Conservation (phyloP, 331 rosid genomes). For the Phaseolus coccineus region DNA sequence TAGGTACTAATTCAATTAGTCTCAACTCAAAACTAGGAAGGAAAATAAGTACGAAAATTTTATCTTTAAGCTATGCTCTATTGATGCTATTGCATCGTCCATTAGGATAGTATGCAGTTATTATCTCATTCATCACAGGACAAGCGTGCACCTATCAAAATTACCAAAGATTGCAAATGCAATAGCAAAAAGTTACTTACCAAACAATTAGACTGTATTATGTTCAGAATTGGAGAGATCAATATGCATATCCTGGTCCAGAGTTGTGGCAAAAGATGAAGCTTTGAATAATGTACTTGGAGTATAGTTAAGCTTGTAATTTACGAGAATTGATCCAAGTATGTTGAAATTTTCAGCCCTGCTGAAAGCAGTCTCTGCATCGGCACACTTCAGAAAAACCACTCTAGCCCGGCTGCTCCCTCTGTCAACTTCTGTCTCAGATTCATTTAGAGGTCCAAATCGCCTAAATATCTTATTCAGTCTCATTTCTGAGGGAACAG, state of each 20-base stretch:
- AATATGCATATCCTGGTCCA: slow-evolving; percentile 38
- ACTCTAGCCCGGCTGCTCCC: slow-evolving; percentile 44
- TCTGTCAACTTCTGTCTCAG: slow-evolving; percentile 48
- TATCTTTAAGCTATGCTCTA: slow-evolving; percentile 5
- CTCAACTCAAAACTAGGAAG: slow-evolving; percentile 20
- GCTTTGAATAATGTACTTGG: slow-evolving; percentile 45
- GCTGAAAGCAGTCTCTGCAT: slow-evolving; percentile 45
- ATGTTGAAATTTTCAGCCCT: slow-evolving; percentile 46
- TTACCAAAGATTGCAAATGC: slow-evolving; percentile 11
- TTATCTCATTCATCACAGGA: slow-evolving; percentile 7
- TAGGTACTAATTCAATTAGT: slow-evolving; percentile 34
- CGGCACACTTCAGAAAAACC: slow-evolving; percentile 40
- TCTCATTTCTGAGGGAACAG: slow-evolving; percentile 39
- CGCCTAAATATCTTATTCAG: slow-evolving; percentile 44
- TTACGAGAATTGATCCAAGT: slow-evolving; percentile 44
- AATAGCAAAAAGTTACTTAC: slow-evolving; percentile 36
- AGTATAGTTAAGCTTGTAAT: slow-evolving; percentile 45
- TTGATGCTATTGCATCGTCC: not conserved
- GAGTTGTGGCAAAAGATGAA: slow-evolving; percentile 26
- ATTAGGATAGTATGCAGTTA: not conserved
- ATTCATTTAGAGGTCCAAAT: slow-evolving; percentile 48
- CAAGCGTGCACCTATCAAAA: slow-evolving; percentile 23
- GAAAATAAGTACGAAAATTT: not conserved
- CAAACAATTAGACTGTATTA: slow-evolving; percentile 15
- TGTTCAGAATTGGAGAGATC: slow-evolving; percentile 39